Evolutionary conservation across 2,329 filamentous ascomycete genomes (phyloP).

Genomic region (Venturia carpophila): DNA sequence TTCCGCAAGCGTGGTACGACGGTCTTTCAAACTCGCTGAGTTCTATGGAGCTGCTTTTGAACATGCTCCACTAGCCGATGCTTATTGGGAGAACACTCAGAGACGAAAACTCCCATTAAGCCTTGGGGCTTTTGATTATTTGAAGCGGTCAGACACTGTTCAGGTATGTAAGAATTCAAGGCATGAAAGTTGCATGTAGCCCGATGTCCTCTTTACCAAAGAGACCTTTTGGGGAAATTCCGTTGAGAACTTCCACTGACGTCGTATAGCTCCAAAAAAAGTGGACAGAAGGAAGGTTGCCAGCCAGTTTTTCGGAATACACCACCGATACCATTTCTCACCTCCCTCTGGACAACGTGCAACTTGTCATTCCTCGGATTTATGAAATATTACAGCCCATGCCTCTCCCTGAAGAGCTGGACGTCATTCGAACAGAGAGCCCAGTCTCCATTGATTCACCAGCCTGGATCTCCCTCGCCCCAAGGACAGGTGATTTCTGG

Average conservation of each 20-base stretch:
- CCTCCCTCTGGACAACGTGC: neutral
- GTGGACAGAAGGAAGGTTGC: neutral
- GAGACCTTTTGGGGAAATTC: no score
- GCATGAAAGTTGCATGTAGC: neutral
- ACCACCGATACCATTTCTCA: neutral
- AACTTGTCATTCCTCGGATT: slow-evolving; percentile 5
- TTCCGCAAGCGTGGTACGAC: slow-evolving; percentile 1
- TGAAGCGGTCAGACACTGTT: slow-evolving; percentile 10
- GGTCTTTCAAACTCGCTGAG: slow-evolving; percentile 13
- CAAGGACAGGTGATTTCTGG: neutral
- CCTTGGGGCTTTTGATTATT: slow-evolving; percentile 11
- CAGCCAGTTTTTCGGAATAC: neutral
- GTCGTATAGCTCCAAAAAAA: slow-evolving; percentile 1
- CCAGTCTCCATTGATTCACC: neutral
- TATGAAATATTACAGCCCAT: neutral
- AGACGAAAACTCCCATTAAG: slow-evolving; percentile 11
- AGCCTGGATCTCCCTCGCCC: neutral
- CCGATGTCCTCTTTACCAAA: no score
- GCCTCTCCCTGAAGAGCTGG: slow-evolving; percentile 3
- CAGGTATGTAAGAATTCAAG: neutral
- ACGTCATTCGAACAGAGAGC: slow-evolving; percentile 2
- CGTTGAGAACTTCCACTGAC: neutral
- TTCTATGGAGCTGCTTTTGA: slow-evolving; percentile 10
- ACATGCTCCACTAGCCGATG: neutral
- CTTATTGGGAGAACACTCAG: slow-evolving; percentile 6